Evolutionary conservation across 805 yeast species (phyloP).

Genomic region (Zygosaccharomyces bisporus): DNA sequence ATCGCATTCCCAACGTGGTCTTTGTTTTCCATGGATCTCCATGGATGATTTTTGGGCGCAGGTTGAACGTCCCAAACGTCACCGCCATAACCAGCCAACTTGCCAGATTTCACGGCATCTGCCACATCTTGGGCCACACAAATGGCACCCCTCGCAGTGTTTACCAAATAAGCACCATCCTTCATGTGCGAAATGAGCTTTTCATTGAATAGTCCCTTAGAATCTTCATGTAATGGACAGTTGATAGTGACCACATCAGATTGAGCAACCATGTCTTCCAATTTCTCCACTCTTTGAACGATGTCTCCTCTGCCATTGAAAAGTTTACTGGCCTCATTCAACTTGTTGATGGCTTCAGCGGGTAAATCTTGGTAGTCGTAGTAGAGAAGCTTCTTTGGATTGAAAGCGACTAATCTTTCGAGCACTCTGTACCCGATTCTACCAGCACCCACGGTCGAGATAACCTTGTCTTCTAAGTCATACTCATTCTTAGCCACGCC

Average conservation of each 20-base stretch:
- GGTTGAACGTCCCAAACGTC: conserved; percentile 35
- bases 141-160: neutral
- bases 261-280: neutral
- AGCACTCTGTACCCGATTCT: conserved; percentile 47
- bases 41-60: neutral
- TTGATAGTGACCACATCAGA: neutral
- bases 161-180: neutral
- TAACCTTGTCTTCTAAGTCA: conserved; percentile 70
- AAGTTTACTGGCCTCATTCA: neutral
- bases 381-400: neutral
- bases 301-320: neutral
- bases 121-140: neutral
- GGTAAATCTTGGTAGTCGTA: neutral
- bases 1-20: neutral
- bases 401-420: conserved; percentile 64
- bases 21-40: neutral
- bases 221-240: neutral
- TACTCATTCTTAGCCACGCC: conserved; percentile 39
- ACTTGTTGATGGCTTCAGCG: neutral
- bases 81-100: conserved; percentile 75
- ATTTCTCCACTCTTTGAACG: neutral
- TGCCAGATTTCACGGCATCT: conserved; percentile 43
- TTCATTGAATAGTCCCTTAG: neutral
- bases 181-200: neutral
- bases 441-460: conserved; percentile 47